These are phyloP conservation scores for Posidonia oceanica DNA, from an alignment of 116 monocot genomes.

Conservation along the genomic window DNA sequence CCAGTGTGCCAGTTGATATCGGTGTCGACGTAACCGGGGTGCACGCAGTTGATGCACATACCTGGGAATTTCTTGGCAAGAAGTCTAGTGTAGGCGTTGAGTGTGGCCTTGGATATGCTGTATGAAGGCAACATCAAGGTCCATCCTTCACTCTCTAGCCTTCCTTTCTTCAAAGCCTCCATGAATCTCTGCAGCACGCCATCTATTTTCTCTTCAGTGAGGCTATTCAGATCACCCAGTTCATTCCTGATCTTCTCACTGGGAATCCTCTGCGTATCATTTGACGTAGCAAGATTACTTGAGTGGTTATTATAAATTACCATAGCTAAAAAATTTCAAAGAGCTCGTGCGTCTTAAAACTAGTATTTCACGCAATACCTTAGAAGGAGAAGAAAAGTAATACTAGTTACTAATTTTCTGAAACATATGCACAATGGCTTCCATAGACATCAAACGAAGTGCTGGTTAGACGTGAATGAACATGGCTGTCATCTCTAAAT, in stretches of 20 bases:
- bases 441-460: too few species aligned
- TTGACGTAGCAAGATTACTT: neutral
- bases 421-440: too few species aligned
- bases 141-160: constrained; percentile 47
- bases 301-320: too few species aligned
- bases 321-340: too few species aligned
- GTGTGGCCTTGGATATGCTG: constrained; percentile 55
- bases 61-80: constrained; percentile 40
- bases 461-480: too few species aligned
- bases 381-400: too few species aligned
- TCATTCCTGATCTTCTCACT: constrained; percentile 28
- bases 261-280: constrained; percentile 41
- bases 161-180: constrained; percentile 35
- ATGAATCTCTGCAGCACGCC: constrained; percentile 35
- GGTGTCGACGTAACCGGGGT: constrained; percentile 61
- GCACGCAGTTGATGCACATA: constrained; percentile 69
- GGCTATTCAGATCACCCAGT: constrained; percentile 20
- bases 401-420: too few species aligned
- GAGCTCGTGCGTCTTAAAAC: too few species aligned
- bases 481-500: too few species aligned
- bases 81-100: constrained; percentile 75
- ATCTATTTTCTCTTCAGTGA: constrained; percentile 38
- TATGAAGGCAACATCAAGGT: constrained; percentile 49
- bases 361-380: too few species aligned
- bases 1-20: constrained; percentile 61